These are phyloP conservation scores for Psidium guajava DNA, from an alignment of 345 rosid species.

Conservation along the genomic window DNA sequence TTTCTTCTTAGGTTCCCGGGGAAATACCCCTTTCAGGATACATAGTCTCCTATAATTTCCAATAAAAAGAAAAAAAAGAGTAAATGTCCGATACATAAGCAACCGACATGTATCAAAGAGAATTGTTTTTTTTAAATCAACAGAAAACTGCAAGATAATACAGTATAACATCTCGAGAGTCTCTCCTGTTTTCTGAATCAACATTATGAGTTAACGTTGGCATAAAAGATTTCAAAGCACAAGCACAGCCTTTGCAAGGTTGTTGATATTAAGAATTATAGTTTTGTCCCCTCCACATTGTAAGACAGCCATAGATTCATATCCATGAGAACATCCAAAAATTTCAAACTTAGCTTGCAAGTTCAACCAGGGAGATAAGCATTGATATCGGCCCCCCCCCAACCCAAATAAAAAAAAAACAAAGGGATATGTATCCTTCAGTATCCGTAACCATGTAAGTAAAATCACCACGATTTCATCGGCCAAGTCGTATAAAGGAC, in stretches of 20 bases:
- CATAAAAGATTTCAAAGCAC: not conserved
- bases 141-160: not conserved
- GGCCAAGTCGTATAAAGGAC: not conserved
- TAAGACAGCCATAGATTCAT: not conserved
- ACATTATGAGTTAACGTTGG: not conserved
- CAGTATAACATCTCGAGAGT: not conserved
- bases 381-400: not conserved
- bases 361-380: not conserved
- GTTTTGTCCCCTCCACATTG: not conserved
- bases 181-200: not conserved
- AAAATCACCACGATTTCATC: not conserved
- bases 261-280: not conserved
- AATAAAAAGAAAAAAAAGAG: not conserved
- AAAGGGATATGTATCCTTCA: not conserved
- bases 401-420: no score
- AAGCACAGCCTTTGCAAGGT: not conserved
- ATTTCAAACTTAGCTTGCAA: not conserved
- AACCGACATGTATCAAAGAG: not conserved
- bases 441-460: not conserved
- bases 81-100: not conserved
- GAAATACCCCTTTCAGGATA: conserved; percentile 79
- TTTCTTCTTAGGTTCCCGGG: conserved; percentile 92
- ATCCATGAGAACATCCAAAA: not conserved
- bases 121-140: not conserved
- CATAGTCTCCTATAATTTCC: conserved; percentile 52